Percentiles rank a stretch among this genome's conserved stretches.
Evolutionary conservation across 768 basidiomycete species (phyloP).

Genomic region (Obba rivulosa): DNA sequence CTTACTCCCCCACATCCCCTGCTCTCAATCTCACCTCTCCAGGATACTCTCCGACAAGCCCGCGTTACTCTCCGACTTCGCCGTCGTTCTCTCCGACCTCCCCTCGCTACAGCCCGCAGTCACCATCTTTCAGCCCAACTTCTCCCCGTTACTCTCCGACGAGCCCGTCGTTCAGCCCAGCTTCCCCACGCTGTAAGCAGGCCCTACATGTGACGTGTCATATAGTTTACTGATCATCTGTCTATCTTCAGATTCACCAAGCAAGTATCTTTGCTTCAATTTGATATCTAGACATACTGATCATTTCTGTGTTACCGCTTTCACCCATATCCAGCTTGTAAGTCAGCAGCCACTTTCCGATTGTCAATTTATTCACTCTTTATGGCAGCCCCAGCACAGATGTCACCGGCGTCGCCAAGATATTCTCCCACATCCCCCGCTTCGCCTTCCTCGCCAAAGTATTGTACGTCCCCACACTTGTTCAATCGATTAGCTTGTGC

Average conservation of each 20-base stretch:
- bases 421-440: slow-evolving; percentile 95
- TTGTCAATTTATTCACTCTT: slow-evolving; percentile 10
- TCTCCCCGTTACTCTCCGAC: slow-evolving; percentile 88
- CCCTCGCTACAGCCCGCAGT: slow-evolving; percentile 82
- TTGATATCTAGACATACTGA: slow-evolving; percentile 20
- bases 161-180: slow-evolving; percentile 86
- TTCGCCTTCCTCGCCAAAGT: slow-evolving; percentile 89
- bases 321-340: slow-evolving; percentile 49
- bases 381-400: slow-evolving; percentile 61
- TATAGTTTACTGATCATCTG: neutral
- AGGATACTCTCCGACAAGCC: slow-evolving; percentile 61
- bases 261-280: slow-evolving; percentile 39
- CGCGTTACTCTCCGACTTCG: slow-evolving; percentile 81
- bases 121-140: slow-evolving; percentile 86
- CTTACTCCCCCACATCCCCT: slow-evolving; percentile 86
- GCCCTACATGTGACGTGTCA: slow-evolving; percentile 12
- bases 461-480: slow-evolving; percentile 50
- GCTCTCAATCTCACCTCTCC: slow-evolving; percentile 79
- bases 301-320: slow-evolving; percentile 1
- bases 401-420: slow-evolving; percentile 87
- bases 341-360: slow-evolving; percentile 24
- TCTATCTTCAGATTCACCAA: slow-evolving; percentile 64
- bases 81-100: slow-evolving; percentile 84
- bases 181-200: slow-evolving; percentile 83
- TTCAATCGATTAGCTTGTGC: neutral